Evolutionary conservation across 176 grass and related monocot genomes (phyloP).

Genomic region (Cocos nucifera): DNA sequence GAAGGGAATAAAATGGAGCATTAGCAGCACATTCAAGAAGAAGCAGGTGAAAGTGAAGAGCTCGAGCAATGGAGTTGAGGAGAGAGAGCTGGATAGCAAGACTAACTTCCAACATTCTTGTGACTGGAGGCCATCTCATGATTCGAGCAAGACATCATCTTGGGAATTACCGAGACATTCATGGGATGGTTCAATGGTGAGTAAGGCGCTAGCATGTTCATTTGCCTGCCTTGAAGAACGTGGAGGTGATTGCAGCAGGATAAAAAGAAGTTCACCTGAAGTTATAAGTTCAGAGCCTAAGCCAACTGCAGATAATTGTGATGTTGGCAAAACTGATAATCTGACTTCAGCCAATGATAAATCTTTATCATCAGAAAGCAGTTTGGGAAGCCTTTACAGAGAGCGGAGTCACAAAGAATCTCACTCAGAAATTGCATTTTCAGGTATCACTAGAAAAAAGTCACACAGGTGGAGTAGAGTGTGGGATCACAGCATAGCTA

Average conservation of each 20-base stretch:
- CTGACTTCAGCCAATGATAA: background rate
- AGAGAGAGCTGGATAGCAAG: constrained; percentile 27
- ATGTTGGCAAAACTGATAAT: constrained; percentile 15
- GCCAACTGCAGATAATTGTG: background rate
- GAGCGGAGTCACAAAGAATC: constrained; percentile 7
- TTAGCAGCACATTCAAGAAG: constrained; percentile 13
- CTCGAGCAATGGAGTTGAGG: background rate
- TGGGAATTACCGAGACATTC: constrained; percentile 65
- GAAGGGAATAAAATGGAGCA: background rate
- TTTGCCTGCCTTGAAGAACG: constrained; percentile 75
- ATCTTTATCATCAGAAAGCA: constrained; percentile 4
- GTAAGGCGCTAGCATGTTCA: constrained; percentile 59
- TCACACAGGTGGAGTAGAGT: constrained; percentile 59
- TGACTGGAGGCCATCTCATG: constrained; percentile 42
- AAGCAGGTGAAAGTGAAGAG: constrained; percentile 1
- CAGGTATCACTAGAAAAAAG: constrained; percentile 32
- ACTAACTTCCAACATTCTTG: constrained; percentile 43
- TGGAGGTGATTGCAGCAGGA: constrained; percentile 11
- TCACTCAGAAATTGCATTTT: constrained; percentile 10
- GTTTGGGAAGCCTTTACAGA: constrained; percentile 8
- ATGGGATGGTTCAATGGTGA: constrained; percentile 86
- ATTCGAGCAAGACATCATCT: constrained; percentile 23
- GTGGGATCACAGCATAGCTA: constrained; percentile 68
- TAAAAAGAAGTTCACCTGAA: constrained; percentile 20
- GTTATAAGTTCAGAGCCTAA: constrained; percentile 9